Base-by-base conservation (phyloP, 805 yeast genomes). In the Isabelozyma pseudorhagii region DNA sequence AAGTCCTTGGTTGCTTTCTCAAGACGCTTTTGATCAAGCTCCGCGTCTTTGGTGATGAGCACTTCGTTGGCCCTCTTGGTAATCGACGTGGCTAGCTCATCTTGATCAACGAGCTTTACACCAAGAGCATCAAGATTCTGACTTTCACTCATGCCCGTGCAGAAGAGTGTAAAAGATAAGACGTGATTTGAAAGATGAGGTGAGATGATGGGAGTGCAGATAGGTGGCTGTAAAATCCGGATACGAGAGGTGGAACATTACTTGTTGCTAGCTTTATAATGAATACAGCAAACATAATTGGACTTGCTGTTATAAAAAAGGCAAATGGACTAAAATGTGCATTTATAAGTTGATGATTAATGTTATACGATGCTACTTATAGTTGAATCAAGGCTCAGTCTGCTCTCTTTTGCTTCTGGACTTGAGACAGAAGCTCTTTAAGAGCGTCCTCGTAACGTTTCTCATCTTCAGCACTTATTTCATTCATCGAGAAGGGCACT, bases 11-110 rank as follows among this genome's bases (percentile, higher is more conserved):
- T 62, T 0, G 96, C 77, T 61, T 89, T 89, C 14, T 80, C 83
- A n/a, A 92, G 70, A 51, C 98, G 75, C 53, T 83, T 85, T 50
- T 75, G 71, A 57, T 94, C 99, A 40, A 86, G 70, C 55, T 87
- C 96, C 1, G 79, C 67, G 45, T 89, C 91, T 46, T 84, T 83
- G 39, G 75, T 67, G 1, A 78, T 69, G 45, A 92, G 75, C 3
- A 80, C 81, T 48, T 72, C 71, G 52, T 84, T 83, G 0, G 97
- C 96, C 66, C 81, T 72, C 34, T 74, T 72, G 14, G 90, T 89
- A 34, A 93, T 84, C 49, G 80, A 73, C 44, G 81, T 70, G 60
- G 92, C 99, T n/a, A 93, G 67, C 8, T 84, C 83, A 47, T 80
- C 83, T 64, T 94, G 98, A 57, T 88, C 91, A 50, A 90, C 83